These are phyloP conservation scores for Saussurea involucrata DNA, from an alignment of 129 eudicot species.

Conservation along the genomic window DNA sequence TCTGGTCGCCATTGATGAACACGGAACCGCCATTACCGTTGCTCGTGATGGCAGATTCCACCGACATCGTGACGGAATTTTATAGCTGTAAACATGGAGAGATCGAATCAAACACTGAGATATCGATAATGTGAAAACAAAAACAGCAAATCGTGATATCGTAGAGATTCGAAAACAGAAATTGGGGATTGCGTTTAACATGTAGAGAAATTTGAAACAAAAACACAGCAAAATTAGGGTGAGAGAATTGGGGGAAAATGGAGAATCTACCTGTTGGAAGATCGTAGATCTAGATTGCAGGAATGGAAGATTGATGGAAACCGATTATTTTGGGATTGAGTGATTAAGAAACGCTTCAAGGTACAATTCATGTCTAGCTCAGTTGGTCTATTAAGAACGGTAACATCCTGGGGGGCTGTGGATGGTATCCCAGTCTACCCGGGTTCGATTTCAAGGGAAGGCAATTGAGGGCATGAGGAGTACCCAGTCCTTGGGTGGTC, in stretches of 20 bases:
- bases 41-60: not conserved
- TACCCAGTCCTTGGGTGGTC: too few species aligned
- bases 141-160: not conserved
- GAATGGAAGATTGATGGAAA: not conserved
- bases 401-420: too few species aligned
- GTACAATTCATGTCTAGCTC: not conserved
- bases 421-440: too few species aligned
- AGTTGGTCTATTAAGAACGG: too few species aligned
- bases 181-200: not conserved
- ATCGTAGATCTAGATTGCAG: constrained; percentile 20
- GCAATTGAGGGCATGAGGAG: too few species aligned
- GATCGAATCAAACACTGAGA: not conserved
- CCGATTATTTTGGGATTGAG: constrained; percentile 12
- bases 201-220: not conserved
- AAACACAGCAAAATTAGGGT: not conserved
- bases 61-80: constrained; percentile 14
- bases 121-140: not conserved
- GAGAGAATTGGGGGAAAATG: constrained; percentile 1
- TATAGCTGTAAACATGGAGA: not conserved
- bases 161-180: not conserved
- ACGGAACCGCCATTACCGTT: not conserved
- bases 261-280: constrained; percentile 1
- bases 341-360: not conserved
- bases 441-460: too few species aligned
- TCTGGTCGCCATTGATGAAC: constrained; percentile 5